phyloP scores from a whole-genome alignment of 148 eudicot species.

The Talinum fruticosum region DNA sequence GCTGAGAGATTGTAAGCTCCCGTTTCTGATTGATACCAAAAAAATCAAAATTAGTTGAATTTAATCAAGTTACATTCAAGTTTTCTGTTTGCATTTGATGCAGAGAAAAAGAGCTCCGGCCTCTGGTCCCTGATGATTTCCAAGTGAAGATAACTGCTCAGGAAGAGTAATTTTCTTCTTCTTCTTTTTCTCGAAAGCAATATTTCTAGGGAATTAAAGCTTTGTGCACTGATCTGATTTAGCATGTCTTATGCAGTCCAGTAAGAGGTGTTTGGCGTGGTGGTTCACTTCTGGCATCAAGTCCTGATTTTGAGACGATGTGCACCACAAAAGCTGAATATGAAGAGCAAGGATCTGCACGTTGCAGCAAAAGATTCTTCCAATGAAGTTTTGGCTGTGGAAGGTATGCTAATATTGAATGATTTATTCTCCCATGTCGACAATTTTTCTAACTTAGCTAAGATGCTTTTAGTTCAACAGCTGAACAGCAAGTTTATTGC shows the following conservation, averaged over 20 bases:
- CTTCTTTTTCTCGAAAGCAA: not conserved
- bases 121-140: conserved; percentile 88
- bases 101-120: conserved; percentile 92
- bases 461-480: not conserved
- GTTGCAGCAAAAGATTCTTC: conserved; percentile 86
- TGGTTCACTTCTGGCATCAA: conserved; percentile 94
- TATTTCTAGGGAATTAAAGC: not conserved
- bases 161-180: conserved; percentile 64
- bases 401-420: not conserved
- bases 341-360: conserved; percentile 89
- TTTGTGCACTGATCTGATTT: conserved; percentile 3
- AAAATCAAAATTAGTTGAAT: not conserved
- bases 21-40: not conserved
- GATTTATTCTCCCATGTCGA: not conserved
- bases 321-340: conserved; percentile 91
- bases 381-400: conserved; percentile 30
- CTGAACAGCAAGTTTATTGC: not conserved
- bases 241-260: conserved; percentile 55
- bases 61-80: not conserved
- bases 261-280: conserved; percentile 97
- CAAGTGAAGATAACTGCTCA: conserved; percentile 83
- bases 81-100: conserved; percentile 19
- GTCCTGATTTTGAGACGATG: conserved; percentile 95
- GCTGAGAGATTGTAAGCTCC: conserved; percentile 88
- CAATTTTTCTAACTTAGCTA: not conserved